These are phyloP conservation scores for Fusarium goolgardi DNA, from an alignment of 2,329 filamentous ascomycete genomes.

Conservation along the genomic window DNA sequence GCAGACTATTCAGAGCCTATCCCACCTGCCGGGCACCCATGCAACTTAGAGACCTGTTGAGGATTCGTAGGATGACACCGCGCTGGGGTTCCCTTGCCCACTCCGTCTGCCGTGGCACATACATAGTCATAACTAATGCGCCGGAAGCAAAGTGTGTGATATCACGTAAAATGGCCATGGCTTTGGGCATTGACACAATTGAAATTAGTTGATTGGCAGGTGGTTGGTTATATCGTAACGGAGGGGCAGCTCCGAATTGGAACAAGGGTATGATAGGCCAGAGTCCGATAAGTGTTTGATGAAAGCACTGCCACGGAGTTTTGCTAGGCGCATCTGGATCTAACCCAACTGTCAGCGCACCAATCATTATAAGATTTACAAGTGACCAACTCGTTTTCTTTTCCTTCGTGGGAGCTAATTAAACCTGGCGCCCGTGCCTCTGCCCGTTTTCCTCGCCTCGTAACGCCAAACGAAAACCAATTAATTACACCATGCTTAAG, in stretches of 20 bases:
- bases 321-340: conserved; percentile 37
- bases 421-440: conserved; percentile 14
- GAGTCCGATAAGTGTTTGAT: conserved; percentile 23
- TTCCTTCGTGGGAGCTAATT: conserved; percentile 36
- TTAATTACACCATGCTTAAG: conserved; percentile 29
- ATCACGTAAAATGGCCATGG: conserved; percentile 8
- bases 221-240: conserved; percentile 25
- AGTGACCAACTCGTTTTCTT: conserved; percentile 41
- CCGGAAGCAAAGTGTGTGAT: conserved; percentile 22
- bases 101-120: conserved; percentile 9
- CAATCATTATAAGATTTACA: conserved; percentile 26
- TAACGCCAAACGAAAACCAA: conserved; percentile 40
- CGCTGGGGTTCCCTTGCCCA: conserved; percentile 2
- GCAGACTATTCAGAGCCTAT: conserved; percentile 12
- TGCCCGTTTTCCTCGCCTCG: conserved; percentile 19
- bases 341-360: conserved; percentile 42
- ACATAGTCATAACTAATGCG: conserved; percentile 18
- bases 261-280: conserved; percentile 22
- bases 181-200: conserved; percentile 18
- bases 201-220: conserved; percentile 16
- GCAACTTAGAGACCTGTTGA: conserved; percentile 7
- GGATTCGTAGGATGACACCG: conserved; percentile 12
- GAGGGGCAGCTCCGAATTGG: conserved; percentile 26
- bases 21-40: conserved; percentile 7
- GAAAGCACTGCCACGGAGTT: conserved; percentile 21